phyloP scores from a whole-genome alignment of 2,329 filamentous ascomycete species.

The Chrysoporthe cubensis region DNA sequence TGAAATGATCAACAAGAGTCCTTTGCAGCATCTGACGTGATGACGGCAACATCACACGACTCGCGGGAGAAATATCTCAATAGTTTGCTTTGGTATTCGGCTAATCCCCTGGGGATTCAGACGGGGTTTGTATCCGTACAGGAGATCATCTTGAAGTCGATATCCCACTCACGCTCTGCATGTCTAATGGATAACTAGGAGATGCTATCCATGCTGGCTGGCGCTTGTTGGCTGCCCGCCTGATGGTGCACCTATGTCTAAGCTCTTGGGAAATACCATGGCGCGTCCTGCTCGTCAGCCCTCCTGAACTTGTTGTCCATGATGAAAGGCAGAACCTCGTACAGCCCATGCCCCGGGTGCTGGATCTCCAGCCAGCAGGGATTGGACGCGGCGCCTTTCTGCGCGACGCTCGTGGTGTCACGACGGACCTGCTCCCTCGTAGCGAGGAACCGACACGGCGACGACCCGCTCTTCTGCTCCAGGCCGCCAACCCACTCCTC shows the following conservation, averaged over 20 bases:
- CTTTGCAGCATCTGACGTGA: not conserved
- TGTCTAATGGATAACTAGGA: not conserved
- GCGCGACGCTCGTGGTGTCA: not conserved
- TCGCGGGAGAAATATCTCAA: not conserved
- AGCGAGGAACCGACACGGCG: not conserved
- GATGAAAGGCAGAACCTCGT: not conserved
- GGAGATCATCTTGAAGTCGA: not conserved
- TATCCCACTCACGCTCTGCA: not conserved
- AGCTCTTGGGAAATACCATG: not conserved
- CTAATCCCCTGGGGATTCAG: not conserved
- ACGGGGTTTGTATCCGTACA: not conserved
- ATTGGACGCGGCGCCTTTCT: not conserved
- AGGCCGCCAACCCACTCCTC: not conserved
- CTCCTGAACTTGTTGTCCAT: not conserved
- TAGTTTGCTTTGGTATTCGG: not conserved
- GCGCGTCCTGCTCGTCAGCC: not conserved
- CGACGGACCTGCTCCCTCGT: not conserved
- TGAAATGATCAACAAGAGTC: slow-evolving; percentile 15
- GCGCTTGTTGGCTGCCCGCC: not conserved
- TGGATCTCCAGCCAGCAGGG: not conserved
- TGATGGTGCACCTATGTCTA: not conserved
- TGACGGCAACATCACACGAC: not conserved
- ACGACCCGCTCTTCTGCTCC: not conserved
- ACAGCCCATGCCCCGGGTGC: not conserved
- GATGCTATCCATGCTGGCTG: not conserved